These are phyloP conservation scores for Diospyros lotus DNA, from an alignment of 148 eudicot genomes.

Conservation along the genomic window DNA sequence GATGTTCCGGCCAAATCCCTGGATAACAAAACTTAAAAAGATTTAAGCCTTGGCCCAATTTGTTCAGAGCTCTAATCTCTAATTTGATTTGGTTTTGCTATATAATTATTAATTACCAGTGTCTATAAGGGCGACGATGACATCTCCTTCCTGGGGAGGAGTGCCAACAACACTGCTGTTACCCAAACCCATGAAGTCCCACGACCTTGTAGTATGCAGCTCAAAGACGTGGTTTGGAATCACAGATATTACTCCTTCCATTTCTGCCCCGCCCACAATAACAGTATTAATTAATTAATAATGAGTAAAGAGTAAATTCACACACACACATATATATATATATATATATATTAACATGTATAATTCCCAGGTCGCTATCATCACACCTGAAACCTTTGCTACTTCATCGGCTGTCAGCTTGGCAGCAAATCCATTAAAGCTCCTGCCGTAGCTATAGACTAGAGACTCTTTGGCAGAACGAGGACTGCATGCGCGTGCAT, in stretches of 20 bases:
- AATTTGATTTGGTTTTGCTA: too few relatives aligned
- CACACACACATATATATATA: too few relatives aligned
- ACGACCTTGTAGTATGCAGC: conserved; percentile 7
- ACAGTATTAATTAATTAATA: too few relatives aligned
- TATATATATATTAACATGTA: background rate
- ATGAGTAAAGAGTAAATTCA: too few relatives aligned
- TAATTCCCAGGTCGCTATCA: too few relatives aligned
- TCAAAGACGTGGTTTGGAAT: background rate
- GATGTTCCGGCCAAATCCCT: conserved; percentile 19
- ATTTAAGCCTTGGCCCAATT: background rate
- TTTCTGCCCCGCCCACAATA: background rate
- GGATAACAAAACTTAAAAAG: background rate
- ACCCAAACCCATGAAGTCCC: conserved; percentile 6
- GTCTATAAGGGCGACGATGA: conserved; percentile 5
- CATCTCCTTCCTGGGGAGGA: background rate
- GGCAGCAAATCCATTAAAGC: conserved; percentile 8
- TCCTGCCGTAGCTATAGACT: conserved; percentile 16
- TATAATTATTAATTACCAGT: background rate
- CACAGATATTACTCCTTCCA: conserved; percentile 7
- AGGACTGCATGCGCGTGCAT: conserved; percentile 7
- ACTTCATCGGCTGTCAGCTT: conserved; percentile 1
- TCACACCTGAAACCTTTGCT: conserved; percentile 7
- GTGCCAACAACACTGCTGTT: background rate
- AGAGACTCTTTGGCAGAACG: conserved; percentile 15
- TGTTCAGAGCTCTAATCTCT: too few relatives aligned